Evolutionary conservation across 176 grass and related monocot species (phyloP), one percentile per base, ranked within the genome.

Genomic region (Avena insularis): DNA sequence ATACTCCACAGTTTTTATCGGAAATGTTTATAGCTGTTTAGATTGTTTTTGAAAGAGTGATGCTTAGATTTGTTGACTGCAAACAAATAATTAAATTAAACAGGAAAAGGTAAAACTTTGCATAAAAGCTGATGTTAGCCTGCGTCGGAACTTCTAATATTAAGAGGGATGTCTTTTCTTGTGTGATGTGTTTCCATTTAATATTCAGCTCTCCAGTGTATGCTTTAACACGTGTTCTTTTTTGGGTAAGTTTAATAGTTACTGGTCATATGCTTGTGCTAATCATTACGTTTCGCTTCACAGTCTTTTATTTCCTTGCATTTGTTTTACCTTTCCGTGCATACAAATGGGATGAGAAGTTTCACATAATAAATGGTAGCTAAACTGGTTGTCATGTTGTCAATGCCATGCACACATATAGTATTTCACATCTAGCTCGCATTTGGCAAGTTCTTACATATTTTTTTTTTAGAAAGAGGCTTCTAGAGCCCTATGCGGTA

Each of bases 291-390:
- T 74, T 91, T 87, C 4, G 0, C 31, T 49, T 47, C 38, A 60
- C n/a, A 4, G 33, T 57, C 43, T 74, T 61, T 82, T 57, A 31
- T 33, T 31, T 79, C 17, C n/a, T 66, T 63, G 50, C 77, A 27
- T 71, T 75, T 63, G 9, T 62, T 87, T 81, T 65, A 4, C 63
- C 14, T 81, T 54, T 71, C 38, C 12, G 14, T 74, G n/a, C 71
- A 45, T 17, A 12, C 47, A 45, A 21, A 11, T 55, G 71, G 21
- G 45, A 16, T 65, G 8, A 29, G 10, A 66, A 48, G 9, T 17
- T 14, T 79, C 11, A 25, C 12, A 31, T 29, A 76, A 80, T 84
- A 81, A 80, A 80, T 76, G 20, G 50, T 84, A 59, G 12, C 12
- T 85, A 75, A 81, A 76, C 12, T 51, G 36, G 57, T 25, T 75